Percentiles rank a stretch among this genome's conserved stretches.
Evolutionary conservation across 2,329 filamentous ascomycete genomes (phyloP).

Genomic region (Ceratocystis colombiana): DNA sequence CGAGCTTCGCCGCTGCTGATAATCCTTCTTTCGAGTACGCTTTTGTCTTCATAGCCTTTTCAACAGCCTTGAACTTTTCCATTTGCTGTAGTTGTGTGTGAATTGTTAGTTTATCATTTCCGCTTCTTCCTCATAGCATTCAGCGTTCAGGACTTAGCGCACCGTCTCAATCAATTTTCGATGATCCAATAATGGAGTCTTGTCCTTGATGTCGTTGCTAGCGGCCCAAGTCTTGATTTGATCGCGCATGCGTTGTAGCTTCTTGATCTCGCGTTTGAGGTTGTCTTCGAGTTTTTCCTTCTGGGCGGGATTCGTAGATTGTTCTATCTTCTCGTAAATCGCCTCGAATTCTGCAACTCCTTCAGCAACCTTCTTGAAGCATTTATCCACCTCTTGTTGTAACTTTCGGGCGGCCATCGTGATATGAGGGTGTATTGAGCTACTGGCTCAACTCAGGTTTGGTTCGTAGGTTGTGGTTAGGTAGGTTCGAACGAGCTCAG

Average conservation of each 20-base stretch:
- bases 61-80: conserved; percentile 99
- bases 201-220: conserved; percentile 99
- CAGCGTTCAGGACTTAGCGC: conserved; percentile 32
- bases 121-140: conserved; percentile 16
- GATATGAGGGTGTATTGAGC: conserved; percentile 28
- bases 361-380: conserved; percentile 96
- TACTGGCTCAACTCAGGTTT: conserved; percentile 24
- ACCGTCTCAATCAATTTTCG: conserved; percentile 96
- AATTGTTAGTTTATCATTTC: conserved; percentile 26
- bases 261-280: conserved; percentile 99
- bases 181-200: conserved; percentile 86
- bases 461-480: background rate
- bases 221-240: conserved; percentile 99
- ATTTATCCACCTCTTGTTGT: conserved; percentile 97
- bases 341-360: conserved; percentile 84
- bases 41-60: conserved; percentile 99
- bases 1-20: conserved; percentile 80
- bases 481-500: background rate
- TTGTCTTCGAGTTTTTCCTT: conserved; percentile 98
- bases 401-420: conserved; percentile 92
- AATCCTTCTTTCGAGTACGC: conserved; percentile 97
- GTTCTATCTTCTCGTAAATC: conserved; percentile 96
- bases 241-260: conserved; percentile 90
- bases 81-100: conserved; percentile 58
- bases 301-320: conserved; percentile 83